Base-by-base conservation (phyloP, 148 eudicot species). In the Rhododendron williamsianum region DNA sequence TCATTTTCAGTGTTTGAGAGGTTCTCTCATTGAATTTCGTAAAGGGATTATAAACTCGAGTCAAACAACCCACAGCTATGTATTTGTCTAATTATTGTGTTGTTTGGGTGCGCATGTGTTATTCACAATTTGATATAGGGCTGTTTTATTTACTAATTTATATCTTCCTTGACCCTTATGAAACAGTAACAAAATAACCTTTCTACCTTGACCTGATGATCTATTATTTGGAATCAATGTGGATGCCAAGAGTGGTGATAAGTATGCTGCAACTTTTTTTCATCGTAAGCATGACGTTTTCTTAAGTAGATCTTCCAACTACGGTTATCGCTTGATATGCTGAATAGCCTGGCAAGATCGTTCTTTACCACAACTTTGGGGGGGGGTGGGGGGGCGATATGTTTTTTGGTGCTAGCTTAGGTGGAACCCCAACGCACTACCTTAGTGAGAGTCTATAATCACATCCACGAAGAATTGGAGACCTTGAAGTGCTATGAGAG, bases 1-100 rank as follows among this genome's bases (percentile, higher is more conserved):
- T 80, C 83, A 38, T 46, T 43, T 78, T 23, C 89, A 41, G 77
- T 38, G 27, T 48, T 65, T 76, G 45, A 25, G 35, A 35, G 49
- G 48, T 73, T 21, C 23, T 83, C 79, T 73, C 15, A 83, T 83
- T 72, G 35, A 83, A 48, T 38, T 36, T 45, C 16, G 11, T 30
- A 51, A 7, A 16, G 78, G 46, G 76, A 8, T 45, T 71, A 10
- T 83, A 21, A 49, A 23, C 36, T 69, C 23, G 38, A 63, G 12
- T 82, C 36, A 15, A 43, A 82, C 15, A 48, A 35, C 41, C 51
- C 46, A 23, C 16, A 13, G 56, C 74, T 65, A 6, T 6, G 76
- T 65, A 12, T 56, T 63, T 80, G 43, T 30, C 45, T 79, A 35
- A 43, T 81, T 33, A 25, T 2, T 80, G 30, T 80, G 12, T 30